Percentiles rank a stretch among this genome's conserved stretches.
phyloP scores from a whole-genome alignment of 2,329 filamentous ascomycete species.

The Pestalotiopsis sp. region DNA sequence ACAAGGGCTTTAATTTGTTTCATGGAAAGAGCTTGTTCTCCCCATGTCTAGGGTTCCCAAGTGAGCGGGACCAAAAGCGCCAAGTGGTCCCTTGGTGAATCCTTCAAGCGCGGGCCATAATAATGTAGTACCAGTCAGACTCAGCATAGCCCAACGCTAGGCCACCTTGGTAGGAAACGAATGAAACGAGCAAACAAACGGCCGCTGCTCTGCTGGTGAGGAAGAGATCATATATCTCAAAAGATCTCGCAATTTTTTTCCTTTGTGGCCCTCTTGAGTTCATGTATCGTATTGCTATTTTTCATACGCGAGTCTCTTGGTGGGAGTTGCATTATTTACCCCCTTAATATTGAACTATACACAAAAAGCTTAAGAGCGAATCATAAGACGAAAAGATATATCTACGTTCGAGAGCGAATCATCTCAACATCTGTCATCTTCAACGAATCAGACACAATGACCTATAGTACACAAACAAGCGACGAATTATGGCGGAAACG shows the following conservation, averaged over 20 bases:
- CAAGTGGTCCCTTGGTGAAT: not conserved
- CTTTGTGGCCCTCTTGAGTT: not conserved
- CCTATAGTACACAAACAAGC: constrained; percentile 13
- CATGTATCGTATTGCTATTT: not conserved
- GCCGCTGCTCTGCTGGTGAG: not conserved
- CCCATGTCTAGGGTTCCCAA: not conserved
- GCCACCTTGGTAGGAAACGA: not conserved
- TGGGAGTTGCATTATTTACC: not conserved
- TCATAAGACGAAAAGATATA: not conserved
- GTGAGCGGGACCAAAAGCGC: not conserved
- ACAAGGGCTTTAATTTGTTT: not conserved
- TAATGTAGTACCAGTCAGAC: not conserved
- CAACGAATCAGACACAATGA: not conserved
- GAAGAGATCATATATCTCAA: not conserved
- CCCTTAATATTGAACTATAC: not conserved
- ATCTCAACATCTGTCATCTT: not conserved
- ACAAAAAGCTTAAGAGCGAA: not conserved
- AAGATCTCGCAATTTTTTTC: not conserved
- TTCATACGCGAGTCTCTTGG: not conserved
- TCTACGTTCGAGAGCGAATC: not conserved
- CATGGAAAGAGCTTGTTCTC: not conserved
- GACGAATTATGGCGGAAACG: constrained; percentile 22
- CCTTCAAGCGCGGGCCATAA: not conserved
- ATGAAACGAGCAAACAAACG: not conserved
- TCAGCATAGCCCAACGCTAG: not conserved